Percentiles rank a stretch among this genome's conserved stretches.
phyloP scores from a whole-genome alignment of 169 alveolate species.

The Theileria sp. region DNA sequence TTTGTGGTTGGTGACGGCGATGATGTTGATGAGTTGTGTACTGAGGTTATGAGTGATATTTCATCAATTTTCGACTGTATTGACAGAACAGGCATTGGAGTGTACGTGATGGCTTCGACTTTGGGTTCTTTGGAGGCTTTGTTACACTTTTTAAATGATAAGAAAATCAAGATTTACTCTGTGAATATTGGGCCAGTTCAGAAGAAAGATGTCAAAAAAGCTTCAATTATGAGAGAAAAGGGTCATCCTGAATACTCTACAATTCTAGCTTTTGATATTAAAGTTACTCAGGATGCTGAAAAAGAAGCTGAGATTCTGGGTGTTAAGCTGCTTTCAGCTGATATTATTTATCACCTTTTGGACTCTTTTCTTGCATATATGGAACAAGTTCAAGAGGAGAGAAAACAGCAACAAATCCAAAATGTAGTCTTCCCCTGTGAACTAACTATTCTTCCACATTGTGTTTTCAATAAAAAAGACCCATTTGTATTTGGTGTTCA shows the following conservation, averaged over 20 bases:
- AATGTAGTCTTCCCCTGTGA: conserved; percentile 95
- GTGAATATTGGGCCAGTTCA: conserved; percentile 98
- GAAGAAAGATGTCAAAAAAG: conserved; percentile 96
- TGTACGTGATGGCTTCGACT: conserved; percentile 98
- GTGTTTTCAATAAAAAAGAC: conserved; percentile 92
- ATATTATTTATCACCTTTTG: conserved; percentile 97
- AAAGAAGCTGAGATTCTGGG: conserved; percentile 94
- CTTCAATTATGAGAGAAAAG: conserved; percentile 90
- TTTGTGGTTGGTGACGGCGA: conserved; percentile 83
- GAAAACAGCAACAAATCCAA: conserved; percentile 75
- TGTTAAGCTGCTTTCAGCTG: conserved; percentile 95
- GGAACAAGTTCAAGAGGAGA: conserved; percentile 88
- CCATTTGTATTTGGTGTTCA: conserved; percentile 96
- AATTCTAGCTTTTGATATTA: conserved; percentile 97
- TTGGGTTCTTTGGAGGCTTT: conserved; percentile 98
- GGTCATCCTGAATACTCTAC: conserved; percentile 94
- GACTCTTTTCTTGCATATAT: conserved; percentile 93
- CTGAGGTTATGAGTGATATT: conserved; percentile 90
- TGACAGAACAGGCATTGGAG: conserved; percentile 92
- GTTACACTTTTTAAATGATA: conserved; percentile 89
- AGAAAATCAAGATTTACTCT: conserved; percentile 94
- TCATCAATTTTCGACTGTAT: conserved; percentile 89
- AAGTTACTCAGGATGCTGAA: conserved; percentile 94
- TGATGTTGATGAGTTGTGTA: conserved; percentile 81
- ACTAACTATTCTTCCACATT: conserved; percentile 88